phyloP scores from a whole-genome alignment of 2,329 filamentous ascomycete species.

The Scedosporium minutisporum region DNA sequence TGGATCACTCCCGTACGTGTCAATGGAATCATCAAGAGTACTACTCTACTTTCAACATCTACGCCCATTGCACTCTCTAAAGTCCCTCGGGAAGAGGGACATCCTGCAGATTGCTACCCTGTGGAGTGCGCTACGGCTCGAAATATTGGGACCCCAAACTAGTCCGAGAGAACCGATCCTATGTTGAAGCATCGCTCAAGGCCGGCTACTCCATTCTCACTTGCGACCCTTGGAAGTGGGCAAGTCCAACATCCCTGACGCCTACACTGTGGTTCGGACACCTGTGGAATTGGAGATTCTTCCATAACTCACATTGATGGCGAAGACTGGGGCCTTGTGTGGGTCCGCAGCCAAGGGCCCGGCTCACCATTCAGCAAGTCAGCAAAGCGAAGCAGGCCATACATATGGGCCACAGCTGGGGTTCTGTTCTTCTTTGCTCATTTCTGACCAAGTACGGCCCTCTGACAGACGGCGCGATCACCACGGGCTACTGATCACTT shows the following conservation, averaged over 20 bases:
- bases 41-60: too few species aligned
- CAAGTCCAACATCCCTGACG: neutral
- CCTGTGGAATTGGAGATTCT: neutral
- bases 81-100: too few species aligned
- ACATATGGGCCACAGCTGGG: constrained; percentile 50
- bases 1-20: too few species aligned
- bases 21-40: too few species aligned
- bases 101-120: too few species aligned
- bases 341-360: neutral
- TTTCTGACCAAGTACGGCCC: constrained; percentile 37
- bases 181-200: neutral
- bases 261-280: neutral
- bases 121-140: too few species aligned
- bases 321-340: too few species aligned
- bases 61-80: too few species aligned
- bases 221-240: neutral
- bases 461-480: constrained; percentile 42
- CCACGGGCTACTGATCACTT: constrained; percentile 36
- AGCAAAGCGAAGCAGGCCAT: constrained; percentile 26
- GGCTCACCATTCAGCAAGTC: neutral
- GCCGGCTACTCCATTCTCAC: neutral
- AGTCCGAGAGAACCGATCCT: neutral
- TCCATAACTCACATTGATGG: too few species aligned
- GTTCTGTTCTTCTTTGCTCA: constrained; percentile 40
- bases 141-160: neutral